Conservation (phyloP, 768 basidiomycete genomes). For the Ramaria rubella region DNA sequence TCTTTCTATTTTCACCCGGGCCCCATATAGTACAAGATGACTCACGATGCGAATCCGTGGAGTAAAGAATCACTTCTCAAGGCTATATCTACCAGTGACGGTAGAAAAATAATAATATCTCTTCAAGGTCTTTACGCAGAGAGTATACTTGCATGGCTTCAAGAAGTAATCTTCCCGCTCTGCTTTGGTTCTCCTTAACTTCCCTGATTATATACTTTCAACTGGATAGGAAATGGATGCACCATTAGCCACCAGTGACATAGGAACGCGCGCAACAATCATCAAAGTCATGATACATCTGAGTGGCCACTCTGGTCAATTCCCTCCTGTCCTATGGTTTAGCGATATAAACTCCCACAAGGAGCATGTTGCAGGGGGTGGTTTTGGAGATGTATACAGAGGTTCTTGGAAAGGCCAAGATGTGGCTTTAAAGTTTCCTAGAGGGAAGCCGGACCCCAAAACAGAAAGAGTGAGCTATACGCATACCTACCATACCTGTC, state of each 20-base stretch:
- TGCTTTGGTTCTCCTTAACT: too few relatives aligned
- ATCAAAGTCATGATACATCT: neutral
- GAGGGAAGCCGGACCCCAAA: neutral
- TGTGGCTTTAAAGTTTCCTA: neutral
- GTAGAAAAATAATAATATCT: neutral
- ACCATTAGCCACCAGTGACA: neutral
- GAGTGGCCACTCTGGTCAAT: neutral
- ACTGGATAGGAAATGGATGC: neutral
- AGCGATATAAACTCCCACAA: neutral
- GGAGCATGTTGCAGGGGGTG: neutral
- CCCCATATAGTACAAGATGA: too few relatives aligned
- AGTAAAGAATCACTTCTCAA: neutral
- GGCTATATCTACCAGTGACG: neutral
- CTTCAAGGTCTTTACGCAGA: neutral
- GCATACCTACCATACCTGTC: neutral
- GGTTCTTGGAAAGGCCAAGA: neutral
- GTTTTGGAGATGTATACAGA: neutral
- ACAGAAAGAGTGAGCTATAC: neutral
- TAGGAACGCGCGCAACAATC: neutral
- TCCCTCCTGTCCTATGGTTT: neutral
- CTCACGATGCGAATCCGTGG: neutral
- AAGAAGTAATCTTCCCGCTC: too few relatives aligned
- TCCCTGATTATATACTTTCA: too few relatives aligned
- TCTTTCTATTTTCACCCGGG: neutral
- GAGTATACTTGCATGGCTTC: neutral